phyloP scores from a whole-genome alignment of 2,329 filamentous ascomycete genomes.

The Cladosporium sp. region DNA sequence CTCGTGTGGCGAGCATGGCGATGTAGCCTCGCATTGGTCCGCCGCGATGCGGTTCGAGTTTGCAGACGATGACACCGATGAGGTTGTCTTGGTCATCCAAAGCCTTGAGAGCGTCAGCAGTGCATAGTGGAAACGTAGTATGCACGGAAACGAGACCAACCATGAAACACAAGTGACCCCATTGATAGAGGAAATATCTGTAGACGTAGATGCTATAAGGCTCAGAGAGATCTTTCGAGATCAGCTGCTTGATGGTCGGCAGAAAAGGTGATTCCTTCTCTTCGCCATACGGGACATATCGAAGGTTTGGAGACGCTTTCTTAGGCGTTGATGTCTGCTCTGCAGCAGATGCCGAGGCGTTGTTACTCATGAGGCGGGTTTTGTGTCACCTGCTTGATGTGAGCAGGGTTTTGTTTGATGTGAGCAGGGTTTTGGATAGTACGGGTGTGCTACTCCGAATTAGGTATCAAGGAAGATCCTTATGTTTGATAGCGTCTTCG shows the following conservation, averaged over 20 bases:
- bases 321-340: background rate
- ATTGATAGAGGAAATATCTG: conserved; percentile 96
- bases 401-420: too few relatives aligned
- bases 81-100: conserved; percentile 58
- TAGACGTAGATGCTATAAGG: conserved; percentile 99
- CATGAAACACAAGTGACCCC: conserved; percentile 96
- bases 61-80: conserved; percentile 89
- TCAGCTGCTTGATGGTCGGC: conserved; percentile 82
- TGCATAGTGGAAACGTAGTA: background rate
- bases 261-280: conserved; percentile 64
- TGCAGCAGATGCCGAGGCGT: conserved; percentile 4
- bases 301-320: conserved; percentile 31
- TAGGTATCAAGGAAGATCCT: too few relatives aligned
- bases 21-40: conserved; percentile 92
- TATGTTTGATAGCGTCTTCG: too few relatives aligned
- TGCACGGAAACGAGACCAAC: conserved; percentile 43
- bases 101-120: conserved; percentile 36
- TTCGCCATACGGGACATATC: conserved; percentile 57
- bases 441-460: too few relatives aligned
- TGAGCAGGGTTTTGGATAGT: too few relatives aligned
- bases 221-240: conserved; percentile 94
- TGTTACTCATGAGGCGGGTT: conserved; percentile 8
- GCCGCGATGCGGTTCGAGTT: conserved; percentile 83
- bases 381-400: too few relatives aligned
- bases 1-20: conserved; percentile 92